phyloP scores from a whole-genome alignment of 306 rosid species.

The Trifolium repens region DNA sequence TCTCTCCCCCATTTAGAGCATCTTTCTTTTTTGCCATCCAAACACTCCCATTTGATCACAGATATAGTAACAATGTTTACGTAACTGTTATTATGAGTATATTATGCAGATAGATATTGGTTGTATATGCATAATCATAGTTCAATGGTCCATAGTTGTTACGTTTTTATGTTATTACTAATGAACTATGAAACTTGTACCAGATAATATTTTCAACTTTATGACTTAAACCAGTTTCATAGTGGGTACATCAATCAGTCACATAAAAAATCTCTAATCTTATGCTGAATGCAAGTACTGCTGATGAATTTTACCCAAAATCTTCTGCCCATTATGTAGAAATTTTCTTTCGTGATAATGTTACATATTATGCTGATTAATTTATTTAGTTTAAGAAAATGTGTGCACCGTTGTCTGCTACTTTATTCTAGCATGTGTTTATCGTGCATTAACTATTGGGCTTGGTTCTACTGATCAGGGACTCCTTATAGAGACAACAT shows the following conservation, averaged over 20 bases:
- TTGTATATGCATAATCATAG: background rate
- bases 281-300: slow-evolving; percentile 19
- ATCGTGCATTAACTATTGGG: slow-evolving; percentile 32
- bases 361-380: slow-evolving; percentile 19
- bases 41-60: background rate
- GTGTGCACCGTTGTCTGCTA: slow-evolving; percentile 15
- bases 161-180: background rate
- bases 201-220: slow-evolving; percentile 8
- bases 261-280: background rate
- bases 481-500: slow-evolving; percentile 80
- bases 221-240: slow-evolving; percentile 4
- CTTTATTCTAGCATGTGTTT: slow-evolving; percentile 16
- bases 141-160: background rate
- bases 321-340: background rate
- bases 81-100: slow-evolving; percentile 4
- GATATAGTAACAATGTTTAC: background rate
- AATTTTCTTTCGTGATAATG: background rate
- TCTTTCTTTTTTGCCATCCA: background rate
- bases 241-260: slow-evolving; percentile 10
- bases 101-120: background rate
- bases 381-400: slow-evolving; percentile 26
- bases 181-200: background rate
- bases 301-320: slow-evolving; percentile 23
- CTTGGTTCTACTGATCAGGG: slow-evolving; percentile 54
- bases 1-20: background rate